Evolutionary conservation across 306 rosid species (phyloP), one percentile per base, ranked within the genome.

Genomic region (Castanea crenata): DNA sequence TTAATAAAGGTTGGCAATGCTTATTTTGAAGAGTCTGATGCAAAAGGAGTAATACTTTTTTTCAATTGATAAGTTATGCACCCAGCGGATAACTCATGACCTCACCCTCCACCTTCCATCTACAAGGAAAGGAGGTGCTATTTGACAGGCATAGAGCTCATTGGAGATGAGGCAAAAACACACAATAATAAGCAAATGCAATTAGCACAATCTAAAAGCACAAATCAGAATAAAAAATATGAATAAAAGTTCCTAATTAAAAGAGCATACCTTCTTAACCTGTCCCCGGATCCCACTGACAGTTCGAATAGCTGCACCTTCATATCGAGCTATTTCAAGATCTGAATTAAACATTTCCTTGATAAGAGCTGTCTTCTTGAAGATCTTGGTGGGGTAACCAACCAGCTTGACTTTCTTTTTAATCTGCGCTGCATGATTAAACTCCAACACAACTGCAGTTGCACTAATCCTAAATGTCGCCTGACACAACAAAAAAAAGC

Each of bases 241-340:
- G 51, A 4, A 68, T 55, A 57, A 41, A 58, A 10, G 55, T 71
- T 71, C 29, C 51, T 54, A 73, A 67, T 68, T 72, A 81, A 77
- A 65, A 61, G 56, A 49, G 73, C 85, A 16, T 59, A 95, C 99
- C 99, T 95, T 95, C 90, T 95, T 95, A 76, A 93, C 93, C 87
- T 95, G 97, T 57, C 99, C 99, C 78, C 97, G 90, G 72, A 95
- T 90, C 82, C 96, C 96, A 76, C 97, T 91, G 80, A 95, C 98
- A 31, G 98, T 95, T 69, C 89, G 93, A 83, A 95, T 76, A 75
- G 94, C 87, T 23, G 99, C 99, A 74, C 99, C 98, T 91, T 91
- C 99, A 85, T 91, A 95, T 64, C 93, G 89, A 84, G 99, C 96
- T 82, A 93, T 83, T 87, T 95, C 99, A 76, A 91, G 98, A 89